phyloP scores from a whole-genome alignment of 768 basidiomycete genomes.

The Lepiota brunneoincarnata region DNA sequence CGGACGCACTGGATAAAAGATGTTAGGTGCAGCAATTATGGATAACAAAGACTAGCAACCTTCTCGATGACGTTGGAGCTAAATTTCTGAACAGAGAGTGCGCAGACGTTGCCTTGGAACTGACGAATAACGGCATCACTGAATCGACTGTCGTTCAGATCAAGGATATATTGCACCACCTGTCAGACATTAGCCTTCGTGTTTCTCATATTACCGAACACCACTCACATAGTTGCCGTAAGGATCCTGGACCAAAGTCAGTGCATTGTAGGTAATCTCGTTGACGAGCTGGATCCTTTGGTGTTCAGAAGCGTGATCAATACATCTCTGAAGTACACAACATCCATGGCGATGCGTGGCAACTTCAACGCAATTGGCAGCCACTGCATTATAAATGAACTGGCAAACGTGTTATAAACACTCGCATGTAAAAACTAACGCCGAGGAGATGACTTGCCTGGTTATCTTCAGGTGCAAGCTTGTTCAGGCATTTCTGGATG shows the following conservation, averaged over 20 bases:
- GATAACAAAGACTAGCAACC: slow-evolving; percentile 34
- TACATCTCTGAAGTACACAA: slow-evolving; percentile 96
- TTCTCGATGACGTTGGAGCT: slow-evolving; percentile 99
- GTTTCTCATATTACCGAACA: neutral
- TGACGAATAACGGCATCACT: slow-evolving; percentile 97
- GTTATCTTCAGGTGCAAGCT: slow-evolving; percentile 96
- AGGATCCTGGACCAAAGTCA: slow-evolving; percentile 97
- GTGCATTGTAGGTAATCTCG: slow-evolving; percentile 97
- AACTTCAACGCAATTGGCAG: slow-evolving; percentile 98
- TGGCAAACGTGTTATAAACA: slow-evolving; percentile 25
- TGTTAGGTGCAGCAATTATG: neutral
- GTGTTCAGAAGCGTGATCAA: slow-evolving; percentile 95
- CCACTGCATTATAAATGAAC: slow-evolving; percentile 99
- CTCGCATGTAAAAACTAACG: neutral
- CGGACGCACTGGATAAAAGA: slow-evolving; percentile 62
- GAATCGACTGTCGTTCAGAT: slow-evolving; percentile 97
- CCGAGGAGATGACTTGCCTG: slow-evolving; percentile 52
- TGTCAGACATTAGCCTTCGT: slow-evolving; percentile 24
- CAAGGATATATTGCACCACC: slow-evolving; percentile 98
- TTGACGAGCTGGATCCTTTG: slow-evolving; percentile 96
- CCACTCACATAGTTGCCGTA: slow-evolving; percentile 88
- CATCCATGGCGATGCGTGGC: slow-evolving; percentile 98
- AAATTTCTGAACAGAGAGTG: slow-evolving; percentile 97
- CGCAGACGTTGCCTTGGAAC: slow-evolving; percentile 96
- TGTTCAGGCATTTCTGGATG: slow-evolving; percentile 99